These are phyloP conservation scores for Macadamia tetraphylla DNA, from an alignment of 164 flowering plant species.

Conservation along the genomic window DNA sequence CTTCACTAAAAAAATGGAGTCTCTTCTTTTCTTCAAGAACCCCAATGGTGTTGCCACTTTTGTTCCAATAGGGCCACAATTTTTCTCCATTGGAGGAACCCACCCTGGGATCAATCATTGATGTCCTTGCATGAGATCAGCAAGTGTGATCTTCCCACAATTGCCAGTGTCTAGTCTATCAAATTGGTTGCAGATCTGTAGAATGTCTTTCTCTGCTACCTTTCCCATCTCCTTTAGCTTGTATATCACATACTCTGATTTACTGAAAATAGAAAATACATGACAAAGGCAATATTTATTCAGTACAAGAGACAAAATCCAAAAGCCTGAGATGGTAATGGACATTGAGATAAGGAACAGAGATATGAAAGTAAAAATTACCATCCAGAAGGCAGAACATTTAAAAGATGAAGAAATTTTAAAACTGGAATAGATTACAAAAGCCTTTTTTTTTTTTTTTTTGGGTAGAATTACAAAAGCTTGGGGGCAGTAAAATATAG, in stretches of 20 bases:
- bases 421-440: too few relatives aligned
- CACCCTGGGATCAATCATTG: constrained; percentile 15
- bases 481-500: too few relatives aligned
- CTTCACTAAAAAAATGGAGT: background rate
- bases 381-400: too few relatives aligned
- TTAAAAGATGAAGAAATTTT: too few relatives aligned
- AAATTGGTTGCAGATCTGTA: constrained; percentile 54
- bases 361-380: background rate
- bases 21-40: background rate
- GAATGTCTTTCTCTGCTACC: constrained; percentile 59
- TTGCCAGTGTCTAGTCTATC: constrained; percentile 61
- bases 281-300: background rate
- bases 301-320: background rate
- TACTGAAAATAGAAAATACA: constrained; percentile 31
- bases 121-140: constrained; percentile 55
- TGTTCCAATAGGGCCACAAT: too few relatives aligned
- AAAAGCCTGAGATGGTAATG: background rate
- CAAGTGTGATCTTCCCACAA: constrained; percentile 67
- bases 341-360: background rate
- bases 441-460: too few relatives aligned
- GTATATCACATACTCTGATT: constrained; percentile 75
- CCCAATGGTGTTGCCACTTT: too few relatives aligned
- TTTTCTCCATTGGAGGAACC: background rate
- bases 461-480: too few relatives aligned
- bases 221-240: constrained; percentile 82